A percentile compares a stretch with the other conserved stretches of the same genome.
Evolutionary conservation across 257 asterid species (phyloP).

Genomic region (Euphrasia confusa): DNA sequence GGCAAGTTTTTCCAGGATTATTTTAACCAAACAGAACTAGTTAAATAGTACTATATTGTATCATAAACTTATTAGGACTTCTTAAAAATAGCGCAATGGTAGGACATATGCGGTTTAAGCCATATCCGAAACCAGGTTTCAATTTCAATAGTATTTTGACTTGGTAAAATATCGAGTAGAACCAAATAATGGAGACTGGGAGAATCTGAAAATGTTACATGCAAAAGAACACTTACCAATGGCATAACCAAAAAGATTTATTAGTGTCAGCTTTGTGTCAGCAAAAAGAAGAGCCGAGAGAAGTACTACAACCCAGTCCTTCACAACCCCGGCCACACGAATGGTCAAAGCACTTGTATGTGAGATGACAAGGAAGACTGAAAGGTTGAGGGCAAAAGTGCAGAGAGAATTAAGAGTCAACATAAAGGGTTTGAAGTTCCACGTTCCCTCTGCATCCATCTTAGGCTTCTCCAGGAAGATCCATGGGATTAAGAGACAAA

Average conservation of each 20-base stretch:
- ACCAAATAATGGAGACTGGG: background rate
- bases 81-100: background rate
- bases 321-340: slow-evolving; percentile 99
- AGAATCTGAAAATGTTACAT: no score
- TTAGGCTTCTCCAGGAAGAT: slow-evolving; percentile 85
- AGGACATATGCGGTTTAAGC: background rate
- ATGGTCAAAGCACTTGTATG: slow-evolving; percentile 98
- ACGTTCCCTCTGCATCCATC: slow-evolving; percentile 71
- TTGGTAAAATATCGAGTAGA: background rate
- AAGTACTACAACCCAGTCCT: slow-evolving; percentile 97
- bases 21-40: background rate
- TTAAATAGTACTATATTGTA: background rate
- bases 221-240: slow-evolving; percentile 54
- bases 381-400: slow-evolving; percentile 93
- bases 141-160: background rate
- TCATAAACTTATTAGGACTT: background rate
- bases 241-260: slow-evolving; percentile 88
- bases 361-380: slow-evolving; percentile 93
- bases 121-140: background rate
- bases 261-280: slow-evolving; percentile 75
- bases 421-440: slow-evolving; percentile 70
- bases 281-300: slow-evolving; percentile 91
- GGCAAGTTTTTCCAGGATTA: slow-evolving; percentile 1
- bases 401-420: slow-evolving; percentile 66
- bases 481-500: slow-evolving; percentile 95